These are phyloP conservation scores for Oldenlandia corymbosa DNA, from an alignment of 257 asterid species.

Conservation along the genomic window DNA sequence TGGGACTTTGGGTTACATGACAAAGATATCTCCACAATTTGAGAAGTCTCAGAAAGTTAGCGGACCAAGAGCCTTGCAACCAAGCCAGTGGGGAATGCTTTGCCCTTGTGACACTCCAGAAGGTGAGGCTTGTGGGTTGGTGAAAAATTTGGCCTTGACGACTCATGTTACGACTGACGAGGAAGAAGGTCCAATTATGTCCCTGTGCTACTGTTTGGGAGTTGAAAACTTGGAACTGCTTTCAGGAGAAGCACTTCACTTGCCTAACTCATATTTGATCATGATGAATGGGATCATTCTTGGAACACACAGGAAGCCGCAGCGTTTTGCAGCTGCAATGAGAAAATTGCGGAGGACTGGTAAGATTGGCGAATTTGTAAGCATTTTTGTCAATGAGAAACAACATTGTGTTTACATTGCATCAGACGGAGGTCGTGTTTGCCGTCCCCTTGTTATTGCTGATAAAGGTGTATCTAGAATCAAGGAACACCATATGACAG, in stretches of 20 bases:
- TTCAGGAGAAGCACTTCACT: conserved; percentile 94
- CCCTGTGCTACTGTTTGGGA: conserved; percentile 83
- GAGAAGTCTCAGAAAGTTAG: conserved; percentile 97
- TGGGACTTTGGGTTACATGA: conserved; percentile 80
- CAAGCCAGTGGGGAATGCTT: conserved; percentile 99
- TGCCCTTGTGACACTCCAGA: conserved; percentile 99
- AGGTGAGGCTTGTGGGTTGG: conserved; percentile 98
- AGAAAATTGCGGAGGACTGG: conserved; percentile 88
- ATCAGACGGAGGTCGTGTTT: conserved; percentile 98
- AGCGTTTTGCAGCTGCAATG: conserved; percentile 65
- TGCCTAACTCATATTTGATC: conserved; percentile 66
- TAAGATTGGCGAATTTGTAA: conserved; percentile 81
- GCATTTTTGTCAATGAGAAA: conserved; percentile 83
- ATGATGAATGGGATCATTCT: conserved; percentile 85
- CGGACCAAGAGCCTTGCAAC: conserved; percentile 97
- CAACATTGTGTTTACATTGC: conserved; percentile 96
- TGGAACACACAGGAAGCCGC: conserved; percentile 85
- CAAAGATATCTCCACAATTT: conserved; percentile 77
- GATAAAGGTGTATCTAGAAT: conserved; percentile 91
- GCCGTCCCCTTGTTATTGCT: conserved; percentile 96
- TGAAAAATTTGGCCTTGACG: conserved; percentile 93
- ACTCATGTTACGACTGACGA: conserved; percentile 98
- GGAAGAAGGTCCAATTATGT: conserved; percentile 71
- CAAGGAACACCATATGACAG: conserved; percentile 93
- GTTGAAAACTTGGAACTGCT: conserved; percentile 75